A percentile compares a stretch with the other conserved stretches of the same genome.
These are phyloP conservation scores for Beauveria brongniartii DNA, from an alignment of 2,329 filamentous ascomycete species.

Conservation along the genomic window DNA sequence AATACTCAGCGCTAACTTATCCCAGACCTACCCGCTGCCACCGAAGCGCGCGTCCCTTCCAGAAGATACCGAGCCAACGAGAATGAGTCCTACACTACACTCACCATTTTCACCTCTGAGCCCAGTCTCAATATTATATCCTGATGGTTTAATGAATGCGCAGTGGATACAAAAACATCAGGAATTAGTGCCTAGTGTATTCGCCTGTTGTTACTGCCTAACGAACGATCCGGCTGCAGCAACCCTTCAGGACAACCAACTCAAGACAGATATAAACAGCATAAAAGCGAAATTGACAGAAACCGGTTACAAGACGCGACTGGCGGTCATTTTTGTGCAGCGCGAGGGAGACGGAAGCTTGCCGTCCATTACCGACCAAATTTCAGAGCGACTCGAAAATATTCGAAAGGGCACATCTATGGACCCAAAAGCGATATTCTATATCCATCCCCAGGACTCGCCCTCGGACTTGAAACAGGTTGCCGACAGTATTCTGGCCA, in stretches of 20 bases:
- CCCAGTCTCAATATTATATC: slow-evolving; percentile 73
- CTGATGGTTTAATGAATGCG: slow-evolving; percentile 77
- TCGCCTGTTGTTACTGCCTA: slow-evolving; percentile 74
- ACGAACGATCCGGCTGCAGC: slow-evolving; percentile 64
- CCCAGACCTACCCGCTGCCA: slow-evolving; percentile 48
- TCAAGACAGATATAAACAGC: slow-evolving; percentile 79
- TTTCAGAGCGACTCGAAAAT: slow-evolving; percentile 63
- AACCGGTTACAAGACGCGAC: slow-evolving; percentile 69
- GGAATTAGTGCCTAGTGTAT: slow-evolving; percentile 68
- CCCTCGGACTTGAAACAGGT: slow-evolving; percentile 64
- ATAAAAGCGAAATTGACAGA: slow-evolving; percentile 59
- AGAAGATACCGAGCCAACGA: slow-evolving; percentile 39
- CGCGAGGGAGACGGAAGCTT: slow-evolving; percentile 21
- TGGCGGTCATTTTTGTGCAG: slow-evolving; percentile 56
- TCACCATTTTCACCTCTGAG: slow-evolving; percentile 88
- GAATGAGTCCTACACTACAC: slow-evolving; percentile 56
- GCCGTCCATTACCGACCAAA: slow-evolving; percentile 51
- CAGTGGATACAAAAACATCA: slow-evolving; percentile 88
- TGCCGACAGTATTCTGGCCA: slow-evolving; percentile 61
- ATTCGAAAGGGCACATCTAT: slow-evolving; percentile 74
- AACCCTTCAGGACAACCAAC: slow-evolving; percentile 73
- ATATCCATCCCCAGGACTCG: slow-evolving; percentile 67
- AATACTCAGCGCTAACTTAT: slow-evolving; percentile 8
- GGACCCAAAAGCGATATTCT: slow-evolving; percentile 79
- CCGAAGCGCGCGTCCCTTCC: slow-evolving; percentile 48